Conservation (phyloP, 495 filamentous ascomycete genomes). For the Aspergillus taichungensis region DNA sequence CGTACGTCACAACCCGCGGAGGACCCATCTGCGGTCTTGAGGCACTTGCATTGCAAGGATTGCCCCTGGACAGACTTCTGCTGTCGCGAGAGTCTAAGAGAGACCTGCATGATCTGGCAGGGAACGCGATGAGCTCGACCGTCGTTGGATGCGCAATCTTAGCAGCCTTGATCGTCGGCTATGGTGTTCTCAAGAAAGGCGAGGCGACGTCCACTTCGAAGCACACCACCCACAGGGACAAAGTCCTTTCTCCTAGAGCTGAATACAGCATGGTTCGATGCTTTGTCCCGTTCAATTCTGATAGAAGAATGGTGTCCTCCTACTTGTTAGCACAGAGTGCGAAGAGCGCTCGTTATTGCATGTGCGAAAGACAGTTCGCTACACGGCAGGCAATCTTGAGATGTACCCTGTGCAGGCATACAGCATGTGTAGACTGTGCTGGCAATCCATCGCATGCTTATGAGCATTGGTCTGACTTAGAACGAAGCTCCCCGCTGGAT, state of each 20-base stretch:
- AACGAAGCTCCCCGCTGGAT: conserved; percentile 32
- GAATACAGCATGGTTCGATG: conserved; percentile 3
- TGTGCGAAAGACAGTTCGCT: conserved; percentile 46
- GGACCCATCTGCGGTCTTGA: conserved; percentile 59
- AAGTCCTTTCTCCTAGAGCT: conserved; percentile 1
- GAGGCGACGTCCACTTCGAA: neutral
- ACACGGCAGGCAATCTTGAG: conserved; percentile 29
- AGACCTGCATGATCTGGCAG: conserved; percentile 64
- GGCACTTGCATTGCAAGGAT: conserved; percentile 59
- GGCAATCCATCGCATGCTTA: conserved; percentile 51
- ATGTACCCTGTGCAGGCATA: conserved; percentile 48
- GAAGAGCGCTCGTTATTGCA: conserved; percentile 39
- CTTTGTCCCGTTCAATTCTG: conserved; percentile 3
- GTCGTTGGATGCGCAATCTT: conserved; percentile 59
- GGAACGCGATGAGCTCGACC: conserved; percentile 78
- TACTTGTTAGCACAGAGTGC: conserved; percentile 18
- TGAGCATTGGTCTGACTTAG: conserved; percentile 8
- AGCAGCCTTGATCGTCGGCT: conserved; percentile 38
- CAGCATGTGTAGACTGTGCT: conserved; percentile 45
- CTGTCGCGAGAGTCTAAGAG: conserved; percentile 54
- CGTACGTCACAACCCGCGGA: conserved; percentile 53
- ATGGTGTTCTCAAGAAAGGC: conserved; percentile 23
- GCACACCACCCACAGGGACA: conserved; percentile 2
- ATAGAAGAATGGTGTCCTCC: neutral
- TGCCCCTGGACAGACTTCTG: conserved; percentile 54